Evolutionary conservation across 1,284 basidiomycete genomes (phyloP).

Genomic region (Naganishia cerealis): DNA sequence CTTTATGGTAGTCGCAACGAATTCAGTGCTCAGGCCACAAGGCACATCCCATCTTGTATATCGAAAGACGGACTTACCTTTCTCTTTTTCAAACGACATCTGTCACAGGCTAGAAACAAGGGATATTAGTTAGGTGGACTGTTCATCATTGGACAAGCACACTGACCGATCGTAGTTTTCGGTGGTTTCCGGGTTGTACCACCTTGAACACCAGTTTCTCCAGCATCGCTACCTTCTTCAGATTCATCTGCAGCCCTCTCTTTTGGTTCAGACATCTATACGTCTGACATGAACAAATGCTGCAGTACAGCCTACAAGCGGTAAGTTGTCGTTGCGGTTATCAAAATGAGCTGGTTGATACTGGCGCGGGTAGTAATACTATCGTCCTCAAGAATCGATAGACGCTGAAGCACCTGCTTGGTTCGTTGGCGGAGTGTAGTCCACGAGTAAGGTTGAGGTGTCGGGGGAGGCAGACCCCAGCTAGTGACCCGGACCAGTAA

Average conservation of each 20-base stretch:
- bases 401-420: neutral
- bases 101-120: conserved; percentile 9
- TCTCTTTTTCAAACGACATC: conserved; percentile 24
- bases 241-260: conserved; percentile 15
- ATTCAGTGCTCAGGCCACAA: neutral
- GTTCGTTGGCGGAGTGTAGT: too few species aligned
- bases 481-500: too few species aligned
- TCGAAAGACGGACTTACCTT: neutral
- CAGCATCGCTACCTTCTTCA: conserved; percentile 17
- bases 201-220: conserved; percentile 2
- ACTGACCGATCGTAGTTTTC: conserved; percentile 22
- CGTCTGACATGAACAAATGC: neutral
- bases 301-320: neutral
- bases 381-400: neutral
- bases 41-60: neutral
- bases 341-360: neutral
- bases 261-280: conserved; percentile 19
- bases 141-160: neutral
- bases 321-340: neutral
- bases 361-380: neutral
- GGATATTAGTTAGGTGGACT: neutral
- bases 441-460: too few species aligned
- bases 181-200: conserved; percentile 9
- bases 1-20: neutral
- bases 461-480: too few species aligned